These are phyloP conservation scores for Litchi chinensis DNA, from an alignment of 345 rosid species.

Conservation along the genomic window DNA sequence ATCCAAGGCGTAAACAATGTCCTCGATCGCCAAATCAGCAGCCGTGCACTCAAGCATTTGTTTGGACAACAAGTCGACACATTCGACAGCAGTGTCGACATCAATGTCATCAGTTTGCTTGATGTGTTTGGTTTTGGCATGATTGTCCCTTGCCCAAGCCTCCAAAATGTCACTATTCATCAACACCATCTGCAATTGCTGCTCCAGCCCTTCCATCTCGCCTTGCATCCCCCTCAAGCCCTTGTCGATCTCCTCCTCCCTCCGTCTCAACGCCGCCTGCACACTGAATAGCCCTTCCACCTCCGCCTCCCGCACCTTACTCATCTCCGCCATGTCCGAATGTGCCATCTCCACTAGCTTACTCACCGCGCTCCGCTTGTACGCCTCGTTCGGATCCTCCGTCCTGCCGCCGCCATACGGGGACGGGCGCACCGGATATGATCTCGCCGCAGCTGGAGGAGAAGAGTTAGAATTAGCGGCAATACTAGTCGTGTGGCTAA, in stretches of 20 bases:
- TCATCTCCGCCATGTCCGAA: slow-evolving; percentile 54
- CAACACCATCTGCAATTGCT: slow-evolving; percentile 74
- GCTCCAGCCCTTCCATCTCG: slow-evolving; percentile 79
- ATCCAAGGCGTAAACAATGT: slow-evolving; percentile 69
- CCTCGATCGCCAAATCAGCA: slow-evolving; percentile 85
- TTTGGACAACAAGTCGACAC: slow-evolving; percentile 57
- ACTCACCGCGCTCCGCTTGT: slow-evolving; percentile 65
- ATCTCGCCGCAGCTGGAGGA: background rate
- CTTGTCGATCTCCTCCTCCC: slow-evolving; percentile 60
- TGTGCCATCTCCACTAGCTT: slow-evolving; percentile 75
- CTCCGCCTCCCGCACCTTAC: slow-evolving; percentile 73
- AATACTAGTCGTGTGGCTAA: slow-evolving; percentile 7
- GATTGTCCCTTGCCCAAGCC: slow-evolving; percentile 68
- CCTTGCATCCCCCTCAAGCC: slow-evolving; percentile 74
- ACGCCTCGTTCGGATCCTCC: slow-evolving; percentile 76
- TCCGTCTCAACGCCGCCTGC: slow-evolving; percentile 61
- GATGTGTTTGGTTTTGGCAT: slow-evolving; percentile 40
- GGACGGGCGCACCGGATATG: slow-evolving; percentile 37
- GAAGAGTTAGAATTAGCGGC: background rate
- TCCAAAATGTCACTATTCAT: slow-evolving; percentile 74
- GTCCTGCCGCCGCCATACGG: slow-evolving; percentile 45
- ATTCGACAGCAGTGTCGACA: slow-evolving; percentile 61
- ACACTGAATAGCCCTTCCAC: slow-evolving; percentile 72
- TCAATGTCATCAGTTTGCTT: slow-evolving; percentile 32
- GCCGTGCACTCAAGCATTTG: slow-evolving; percentile 84